phyloP scores from a whole-genome alignment of 768 basidiomycete species.

The Boletus barrowsii region DNA sequence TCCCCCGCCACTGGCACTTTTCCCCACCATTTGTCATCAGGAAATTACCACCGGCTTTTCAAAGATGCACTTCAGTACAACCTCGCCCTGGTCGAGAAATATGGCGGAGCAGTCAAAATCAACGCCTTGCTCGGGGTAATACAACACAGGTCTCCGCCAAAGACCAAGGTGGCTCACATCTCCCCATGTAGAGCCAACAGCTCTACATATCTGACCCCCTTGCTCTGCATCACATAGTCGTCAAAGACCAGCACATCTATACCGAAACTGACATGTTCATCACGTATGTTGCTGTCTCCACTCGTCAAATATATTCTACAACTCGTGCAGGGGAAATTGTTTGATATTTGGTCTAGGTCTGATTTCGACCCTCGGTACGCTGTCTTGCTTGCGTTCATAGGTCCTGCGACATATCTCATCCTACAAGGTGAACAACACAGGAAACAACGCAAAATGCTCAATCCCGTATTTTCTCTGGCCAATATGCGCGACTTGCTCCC shows the following conservation, averaged over 20 bases:
- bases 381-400: background rate
- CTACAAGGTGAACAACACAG: slow-evolving; percentile 27
- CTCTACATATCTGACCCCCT: slow-evolving; percentile 39
- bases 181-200: slow-evolving; percentile 18
- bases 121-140: slow-evolving; percentile 36
- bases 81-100: slow-evolving; percentile 26
- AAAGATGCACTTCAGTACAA: slow-evolving; percentile 34
- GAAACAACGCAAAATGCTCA: slow-evolving; percentile 34
- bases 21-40: slow-evolving; percentile 11
- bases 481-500: slow-evolving; percentile 32
- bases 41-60: slow-evolving; percentile 33
- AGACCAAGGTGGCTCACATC: background rate
- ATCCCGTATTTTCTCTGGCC: slow-evolving; percentile 31
- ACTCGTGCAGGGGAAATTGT: slow-evolving; percentile 21
- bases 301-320: background rate
- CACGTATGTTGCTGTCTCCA: slow-evolving; percentile 16
- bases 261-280: slow-evolving; percentile 38
- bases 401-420: background rate
- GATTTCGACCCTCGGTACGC: slow-evolving; percentile 35
- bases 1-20: too few species aligned
- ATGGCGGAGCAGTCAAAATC: slow-evolving; percentile 36
- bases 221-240: slow-evolving; percentile 36
- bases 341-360: slow-evolving; percentile 39
- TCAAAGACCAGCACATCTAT: slow-evolving; percentile 36
- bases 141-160: background rate